These are phyloP conservation scores for Calonectria hongkongensis DNA, from an alignment of 2,329 filamentous ascomycete species.

Conservation along the genomic window DNA sequence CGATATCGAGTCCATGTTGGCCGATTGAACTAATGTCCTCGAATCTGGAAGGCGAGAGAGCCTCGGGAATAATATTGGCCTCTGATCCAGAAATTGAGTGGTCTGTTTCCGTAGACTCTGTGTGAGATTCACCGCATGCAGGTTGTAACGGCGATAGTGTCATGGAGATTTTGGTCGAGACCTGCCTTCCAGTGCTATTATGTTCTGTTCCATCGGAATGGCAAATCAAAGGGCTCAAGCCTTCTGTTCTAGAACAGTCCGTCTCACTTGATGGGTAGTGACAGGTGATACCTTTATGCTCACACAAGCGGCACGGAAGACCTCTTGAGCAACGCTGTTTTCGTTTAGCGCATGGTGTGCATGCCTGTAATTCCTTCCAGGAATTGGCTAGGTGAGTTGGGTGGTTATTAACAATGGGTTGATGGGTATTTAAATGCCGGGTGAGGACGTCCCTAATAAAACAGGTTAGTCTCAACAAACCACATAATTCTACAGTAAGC, in stretches of 20 bases:
- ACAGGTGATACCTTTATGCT: not conserved
- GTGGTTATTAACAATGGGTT: not conserved
- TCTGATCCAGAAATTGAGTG: not conserved
- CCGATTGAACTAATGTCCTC: not conserved
- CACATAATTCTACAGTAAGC: not conserved
- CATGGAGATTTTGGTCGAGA: not conserved
- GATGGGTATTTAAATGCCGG: not conserved
- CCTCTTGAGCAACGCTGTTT: constrained; percentile 13
- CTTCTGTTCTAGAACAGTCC: not conserved
- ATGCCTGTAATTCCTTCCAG: not conserved
- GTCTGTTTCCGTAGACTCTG: not conserved
- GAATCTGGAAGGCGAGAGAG: not conserved
- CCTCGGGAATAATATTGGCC: not conserved
- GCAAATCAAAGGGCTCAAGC: too few relatives aligned
- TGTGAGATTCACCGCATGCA: not conserved
- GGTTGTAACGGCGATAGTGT: not conserved
- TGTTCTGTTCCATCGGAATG: not conserved
- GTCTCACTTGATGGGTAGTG: not conserved
- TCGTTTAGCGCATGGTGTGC: not conserved
- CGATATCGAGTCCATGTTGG: not conserved
- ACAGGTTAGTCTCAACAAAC: not conserved
- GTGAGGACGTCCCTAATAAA: not conserved
- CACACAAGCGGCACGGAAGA: not conserved
- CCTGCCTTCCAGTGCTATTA: not conserved
- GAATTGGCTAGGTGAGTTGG: not conserved